Evolutionary conservation across 2,329 filamentous ascomycete species (phyloP).

Genomic region (Paecilomyces fulvus): DNA sequence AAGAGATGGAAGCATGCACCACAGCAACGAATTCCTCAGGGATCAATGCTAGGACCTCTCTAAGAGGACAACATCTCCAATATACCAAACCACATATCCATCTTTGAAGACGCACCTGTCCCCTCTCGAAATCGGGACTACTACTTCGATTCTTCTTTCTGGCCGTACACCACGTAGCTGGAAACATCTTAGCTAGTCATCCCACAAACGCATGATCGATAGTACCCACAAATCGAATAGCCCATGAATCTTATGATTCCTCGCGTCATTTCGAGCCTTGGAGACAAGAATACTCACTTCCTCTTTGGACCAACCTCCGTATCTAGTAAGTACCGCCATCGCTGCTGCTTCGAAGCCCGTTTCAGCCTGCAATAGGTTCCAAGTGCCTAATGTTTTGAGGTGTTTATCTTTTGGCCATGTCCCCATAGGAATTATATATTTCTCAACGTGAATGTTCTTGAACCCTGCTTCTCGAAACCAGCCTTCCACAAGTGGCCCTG

Average conservation of each 20-base stretch:
- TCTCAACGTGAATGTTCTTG: not conserved
- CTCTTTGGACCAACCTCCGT: not conserved
- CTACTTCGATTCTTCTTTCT: not conserved
- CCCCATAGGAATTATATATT: constrained; percentile 1
- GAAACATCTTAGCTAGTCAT: not conserved
- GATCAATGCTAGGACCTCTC: too few species aligned
- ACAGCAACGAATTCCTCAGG: too few species aligned
- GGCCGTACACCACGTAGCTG: not conserved
- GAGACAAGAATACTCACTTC: not conserved
- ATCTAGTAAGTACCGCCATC: not conserved
- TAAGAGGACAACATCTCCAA: too few species aligned
- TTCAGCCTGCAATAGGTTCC: not conserved
- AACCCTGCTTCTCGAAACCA: constrained; percentile 3
- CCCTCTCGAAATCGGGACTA: too few species aligned
- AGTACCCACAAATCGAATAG: not conserved
- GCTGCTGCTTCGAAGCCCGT: constrained; percentile 1
- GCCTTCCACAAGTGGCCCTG: not conserved
- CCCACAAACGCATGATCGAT: not conserved
- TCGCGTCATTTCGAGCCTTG: not conserved
- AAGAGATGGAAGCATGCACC: too few species aligned
- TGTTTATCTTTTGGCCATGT: constrained; percentile 2
- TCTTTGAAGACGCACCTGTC: too few species aligned
- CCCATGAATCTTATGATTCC: not conserved
- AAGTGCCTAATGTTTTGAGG: not conserved
- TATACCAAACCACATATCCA: too few species aligned